phyloP scores from a whole-genome alignment of 2,329 filamentous ascomycete genomes.

The Geosmithia putterillii region DNA sequence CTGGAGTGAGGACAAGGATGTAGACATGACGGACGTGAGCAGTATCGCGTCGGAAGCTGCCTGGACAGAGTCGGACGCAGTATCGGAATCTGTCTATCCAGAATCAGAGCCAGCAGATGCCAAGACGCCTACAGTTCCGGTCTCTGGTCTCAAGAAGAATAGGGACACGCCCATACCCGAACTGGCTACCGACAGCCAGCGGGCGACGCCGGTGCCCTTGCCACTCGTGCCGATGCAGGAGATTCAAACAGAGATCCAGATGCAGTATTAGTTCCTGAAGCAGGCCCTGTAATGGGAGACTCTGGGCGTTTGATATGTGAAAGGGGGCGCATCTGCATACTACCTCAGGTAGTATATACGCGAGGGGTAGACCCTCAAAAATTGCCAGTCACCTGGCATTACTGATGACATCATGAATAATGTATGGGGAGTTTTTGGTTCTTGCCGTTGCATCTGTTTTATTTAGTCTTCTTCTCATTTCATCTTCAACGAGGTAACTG shows the following conservation, averaged over 20 bases:
- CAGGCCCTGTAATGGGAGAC: background rate
- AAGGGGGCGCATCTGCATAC: no score
- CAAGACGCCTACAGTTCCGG: constrained; percentile 25
- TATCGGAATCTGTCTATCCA: constrained; percentile 9
- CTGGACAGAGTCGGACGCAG: no score
- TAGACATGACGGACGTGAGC: constrained; percentile 37
- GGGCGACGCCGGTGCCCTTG: constrained; percentile 3
- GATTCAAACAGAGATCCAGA: background rate
- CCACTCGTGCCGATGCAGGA: background rate
- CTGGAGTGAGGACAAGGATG: constrained; percentile 19
- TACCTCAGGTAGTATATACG: background rate
- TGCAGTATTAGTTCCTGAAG: no score
- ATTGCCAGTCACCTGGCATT: background rate
- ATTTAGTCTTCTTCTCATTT: background rate
- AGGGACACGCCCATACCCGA: constrained; percentile 12
- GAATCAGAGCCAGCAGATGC: constrained; percentile 22
- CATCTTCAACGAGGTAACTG: background rate
- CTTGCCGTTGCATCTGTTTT: background rate
- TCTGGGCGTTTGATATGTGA: background rate
- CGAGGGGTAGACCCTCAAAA: background rate
- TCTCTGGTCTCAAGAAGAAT: background rate
- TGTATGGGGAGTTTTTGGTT: background rate
- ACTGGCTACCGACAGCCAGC: constrained; percentile 4
- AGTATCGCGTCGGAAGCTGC: constrained; percentile 24
- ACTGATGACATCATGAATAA: background rate